Conservation (phyloP, 2,329 filamentous ascomycete species). For the Sordariomycetes sp. region DNA sequence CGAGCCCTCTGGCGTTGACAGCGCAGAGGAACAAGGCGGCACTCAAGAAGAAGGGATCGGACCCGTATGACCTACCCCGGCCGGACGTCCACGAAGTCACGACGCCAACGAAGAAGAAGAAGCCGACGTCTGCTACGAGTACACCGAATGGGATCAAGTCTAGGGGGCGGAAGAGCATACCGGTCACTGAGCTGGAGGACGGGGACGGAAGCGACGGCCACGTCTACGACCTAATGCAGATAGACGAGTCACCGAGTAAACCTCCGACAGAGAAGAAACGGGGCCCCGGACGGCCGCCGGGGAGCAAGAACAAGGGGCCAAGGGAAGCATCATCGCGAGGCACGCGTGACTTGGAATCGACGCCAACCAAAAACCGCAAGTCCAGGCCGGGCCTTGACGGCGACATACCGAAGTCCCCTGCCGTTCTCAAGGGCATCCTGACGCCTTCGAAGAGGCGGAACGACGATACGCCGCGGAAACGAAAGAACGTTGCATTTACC, state of each 20-base stretch:
- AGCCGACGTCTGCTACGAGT: background rate
- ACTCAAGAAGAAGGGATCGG: background rate
- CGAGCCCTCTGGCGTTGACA: background rate
- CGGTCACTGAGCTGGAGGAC: background rate
- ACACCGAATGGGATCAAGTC: background rate
- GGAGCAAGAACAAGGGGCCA: slow-evolving; percentile 6
- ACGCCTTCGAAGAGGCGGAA: slow-evolving; percentile 37
- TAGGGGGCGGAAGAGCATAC: background rate
- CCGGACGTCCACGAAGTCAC: background rate
- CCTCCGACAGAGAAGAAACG: slow-evolving; percentile 7
- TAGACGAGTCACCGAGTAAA: slow-evolving; percentile 3
- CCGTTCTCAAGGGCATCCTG: slow-evolving; percentile 42
- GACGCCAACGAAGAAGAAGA: background rate
- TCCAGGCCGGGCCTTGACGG: background rate
- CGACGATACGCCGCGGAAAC: slow-evolving; percentile 18
- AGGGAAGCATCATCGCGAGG: background rate
- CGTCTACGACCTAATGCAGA: slow-evolving; percentile 1
- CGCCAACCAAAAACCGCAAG: background rate
- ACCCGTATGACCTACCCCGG: background rate
- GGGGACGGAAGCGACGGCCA: background rate
- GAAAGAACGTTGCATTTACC: slow-evolving; percentile 47
- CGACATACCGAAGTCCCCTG: background rate
- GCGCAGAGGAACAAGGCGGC: background rate
- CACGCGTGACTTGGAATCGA: background rate
- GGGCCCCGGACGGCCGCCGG: slow-evolving; percentile 6